phyloP scores from a whole-genome alignment of 2,329 filamentous ascomycete genomes.

The Clonostachys solani region DNA sequence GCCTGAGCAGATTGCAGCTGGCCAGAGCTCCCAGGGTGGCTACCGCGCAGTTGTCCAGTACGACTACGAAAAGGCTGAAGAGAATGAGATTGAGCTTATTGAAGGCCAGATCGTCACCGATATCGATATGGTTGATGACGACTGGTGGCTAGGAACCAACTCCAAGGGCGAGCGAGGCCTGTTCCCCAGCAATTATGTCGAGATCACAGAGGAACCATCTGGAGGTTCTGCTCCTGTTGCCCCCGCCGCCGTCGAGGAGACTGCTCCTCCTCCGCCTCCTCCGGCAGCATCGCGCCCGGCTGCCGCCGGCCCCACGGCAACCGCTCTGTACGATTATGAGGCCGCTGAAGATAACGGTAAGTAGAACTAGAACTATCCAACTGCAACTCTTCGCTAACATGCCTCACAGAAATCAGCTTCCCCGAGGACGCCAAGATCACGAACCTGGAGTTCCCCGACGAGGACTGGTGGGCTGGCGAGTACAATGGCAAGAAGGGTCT shows the following conservation, averaged over 20 bases:
- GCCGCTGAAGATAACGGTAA: conserved; percentile 88
- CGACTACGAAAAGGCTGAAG: conserved; percentile 96
- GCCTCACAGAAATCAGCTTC: conserved; percentile 66
- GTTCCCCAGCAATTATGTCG: conserved; percentile 97
- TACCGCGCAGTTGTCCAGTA: conserved; percentile 79
- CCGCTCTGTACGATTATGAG: conserved; percentile 91
- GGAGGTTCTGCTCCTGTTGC: conserved; percentile 24
- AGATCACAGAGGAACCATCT: conserved; percentile 63
- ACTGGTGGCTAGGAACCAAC: conserved; percentile 99
- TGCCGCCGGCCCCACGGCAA: conserved; percentile 61
- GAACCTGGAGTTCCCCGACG: conserved; percentile 89
- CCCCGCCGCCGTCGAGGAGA: conserved; percentile 4
- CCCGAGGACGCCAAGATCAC: conserved; percentile 82
- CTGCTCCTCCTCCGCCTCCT: conserved; percentile 13
- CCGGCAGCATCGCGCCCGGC: conserved; percentile 32
- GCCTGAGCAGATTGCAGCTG: conserved; percentile 24
- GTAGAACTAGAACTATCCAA: conserved; percentile 10
- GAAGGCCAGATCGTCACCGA: conserved; percentile 87
- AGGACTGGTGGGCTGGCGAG: conserved; percentile 97
- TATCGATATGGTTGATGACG: conserved; percentile 95
- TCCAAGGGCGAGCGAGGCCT: conserved; percentile 77
- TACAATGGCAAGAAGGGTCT: conserved; percentile 76
- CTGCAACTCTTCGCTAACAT: conserved; percentile 12
- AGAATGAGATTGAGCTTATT: conserved; percentile 88
- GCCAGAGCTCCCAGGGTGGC: conserved; percentile 51